phyloP scores from a whole-genome alignment of 2,329 filamentous ascomycete species.

The Apiospora phragmitis region DNA sequence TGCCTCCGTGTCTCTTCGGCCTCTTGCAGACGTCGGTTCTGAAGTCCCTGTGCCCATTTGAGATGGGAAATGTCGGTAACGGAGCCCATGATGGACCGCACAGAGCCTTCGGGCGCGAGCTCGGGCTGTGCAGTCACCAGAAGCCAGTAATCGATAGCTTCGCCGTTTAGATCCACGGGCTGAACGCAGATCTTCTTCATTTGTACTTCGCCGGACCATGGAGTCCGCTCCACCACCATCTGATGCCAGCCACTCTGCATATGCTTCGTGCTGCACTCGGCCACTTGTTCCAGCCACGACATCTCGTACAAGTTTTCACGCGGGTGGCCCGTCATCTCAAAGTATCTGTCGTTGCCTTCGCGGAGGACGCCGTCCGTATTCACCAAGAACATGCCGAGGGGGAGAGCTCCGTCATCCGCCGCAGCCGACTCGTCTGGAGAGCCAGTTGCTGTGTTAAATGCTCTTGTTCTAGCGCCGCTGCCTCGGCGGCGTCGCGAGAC shows the following conservation, averaged over 20 bases:
- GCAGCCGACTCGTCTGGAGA: constrained; percentile 37
- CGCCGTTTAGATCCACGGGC: constrained; percentile 34
- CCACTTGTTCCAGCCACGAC: constrained; percentile 42
- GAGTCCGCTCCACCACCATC: constrained; percentile 32
- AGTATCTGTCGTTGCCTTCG: constrained; percentile 48
- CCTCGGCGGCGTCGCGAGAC: constrained; percentile 37
- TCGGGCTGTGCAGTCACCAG: constrained; percentile 38
- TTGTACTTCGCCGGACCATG: constrained; percentile 43
- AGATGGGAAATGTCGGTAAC: constrained; percentile 45
- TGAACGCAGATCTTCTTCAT: constrained; percentile 35
- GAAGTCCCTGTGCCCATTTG: constrained; percentile 42
- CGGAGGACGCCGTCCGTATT: constrained; percentile 41
- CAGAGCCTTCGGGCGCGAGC: constrained; percentile 31
- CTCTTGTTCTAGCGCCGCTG: constrained; percentile 34
- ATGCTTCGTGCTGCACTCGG: constrained; percentile 31
- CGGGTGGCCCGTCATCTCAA: constrained; percentile 45
- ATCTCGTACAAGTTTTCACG: constrained; percentile 39
- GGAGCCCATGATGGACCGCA: constrained; percentile 41
- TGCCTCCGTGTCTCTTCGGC: constrained; percentile 43
- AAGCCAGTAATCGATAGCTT: constrained; percentile 45
- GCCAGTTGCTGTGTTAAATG: constrained; percentile 34
- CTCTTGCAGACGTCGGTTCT: constrained; percentile 36
- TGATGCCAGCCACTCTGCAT: constrained; percentile 40
- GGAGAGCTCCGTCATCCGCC: constrained; percentile 38
- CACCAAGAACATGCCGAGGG: constrained; percentile 41